Base-by-base conservation (phyloP, 441 rosid species). In the Eutrema salsugineum region DNA sequence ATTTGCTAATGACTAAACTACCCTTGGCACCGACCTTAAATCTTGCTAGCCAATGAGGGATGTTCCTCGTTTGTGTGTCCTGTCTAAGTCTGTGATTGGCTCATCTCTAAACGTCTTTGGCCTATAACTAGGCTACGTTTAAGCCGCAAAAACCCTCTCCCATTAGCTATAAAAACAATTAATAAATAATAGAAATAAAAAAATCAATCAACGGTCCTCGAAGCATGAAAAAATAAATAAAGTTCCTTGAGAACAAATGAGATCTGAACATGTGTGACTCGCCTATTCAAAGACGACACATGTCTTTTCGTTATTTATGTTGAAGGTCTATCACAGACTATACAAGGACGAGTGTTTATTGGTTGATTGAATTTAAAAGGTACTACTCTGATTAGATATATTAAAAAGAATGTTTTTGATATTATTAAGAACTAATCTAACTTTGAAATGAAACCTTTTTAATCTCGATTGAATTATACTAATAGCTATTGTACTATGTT, bases 201-300 rank as follows among this genome's bases (percentile, higher is more conserved):
- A 30, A 43, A 27, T 32, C 43, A 77, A 77, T 71, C 57, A 77
- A 77, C 67, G 75, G 71, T 76, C 71, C 79, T 76, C 68, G 64
- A 59, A 58, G 36, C 51, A 11, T 16, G 57, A 56, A 16, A 47
- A 1, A 14, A 36, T 17, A n/a, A 33, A 17, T 19, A 1, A 30
- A 49, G 50, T 65, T 77, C 20, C 6, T 33, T 49, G 67, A 49
- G 12, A 65, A 35, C 76, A 49, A 70, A 70, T 64, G 66, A 50
- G 63, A 70, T 58, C 38, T 63, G 20, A 65, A 65, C 79, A 70
- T 47, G 66, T 63, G 62, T 50, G 42, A 42, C 6, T 16, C 28
- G 22, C 68, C 58, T 57, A 28, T 44, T 51, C 22, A 43, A 70
- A 56, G 59, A 70, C 57, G 80, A 77, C 80, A 77, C 77, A 33